These are phyloP conservation scores for Ogataea nitratoaversa DNA, from an alignment of 805 yeast genomes.

Conservation along the genomic window DNA sequence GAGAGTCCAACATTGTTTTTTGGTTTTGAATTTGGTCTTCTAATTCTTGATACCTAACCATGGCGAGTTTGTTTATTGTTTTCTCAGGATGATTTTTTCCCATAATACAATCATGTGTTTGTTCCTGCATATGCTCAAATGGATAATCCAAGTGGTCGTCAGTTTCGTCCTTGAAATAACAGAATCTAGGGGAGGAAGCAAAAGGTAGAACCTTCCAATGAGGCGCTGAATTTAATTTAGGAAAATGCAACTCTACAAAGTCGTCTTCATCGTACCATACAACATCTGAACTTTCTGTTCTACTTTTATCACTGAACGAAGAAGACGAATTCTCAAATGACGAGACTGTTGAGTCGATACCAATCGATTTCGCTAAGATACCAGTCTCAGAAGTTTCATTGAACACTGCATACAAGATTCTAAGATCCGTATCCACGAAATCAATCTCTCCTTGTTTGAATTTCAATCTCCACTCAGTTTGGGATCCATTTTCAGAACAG, in stretches of 20 bases:
- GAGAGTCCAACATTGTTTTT: constrained; percentile 23
- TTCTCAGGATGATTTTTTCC: constrained; percentile 52
- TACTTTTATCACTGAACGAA: constrained; percentile 11
- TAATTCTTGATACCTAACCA: constrained; percentile 35
- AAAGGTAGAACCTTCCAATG: constrained; percentile 50
- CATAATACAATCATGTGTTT: constrained; percentile 63
- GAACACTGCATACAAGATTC: constrained; percentile 63
- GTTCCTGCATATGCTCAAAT: constrained; percentile 49
- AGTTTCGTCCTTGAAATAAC: constrained; percentile 52
- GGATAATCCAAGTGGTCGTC: constrained; percentile 45
- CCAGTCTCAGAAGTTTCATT: constrained; percentile 49
- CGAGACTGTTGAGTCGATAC: constrained; percentile 18
- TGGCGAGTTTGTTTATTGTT: constrained; percentile 46
- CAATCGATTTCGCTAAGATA: constrained; percentile 33
- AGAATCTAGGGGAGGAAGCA: constrained; percentile 51
- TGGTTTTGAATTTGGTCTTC: constrained; percentile 33
- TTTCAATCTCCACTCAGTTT: constrained; percentile 48
- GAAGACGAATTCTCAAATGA: constrained; percentile 19
- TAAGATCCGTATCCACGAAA: constrained; percentile 60
- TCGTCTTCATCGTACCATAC: constrained; percentile 76
- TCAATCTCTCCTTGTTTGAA: constrained; percentile 71
- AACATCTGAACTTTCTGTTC: constrained; percentile 11
- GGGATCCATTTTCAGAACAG: constrained; percentile 38
- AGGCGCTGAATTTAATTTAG: constrained; percentile 35
- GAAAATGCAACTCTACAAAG: constrained; percentile 63